phyloP scores from a whole-genome alignment of 2,329 filamentous ascomycete species.

The Fusarium bulbicola region DNA sequence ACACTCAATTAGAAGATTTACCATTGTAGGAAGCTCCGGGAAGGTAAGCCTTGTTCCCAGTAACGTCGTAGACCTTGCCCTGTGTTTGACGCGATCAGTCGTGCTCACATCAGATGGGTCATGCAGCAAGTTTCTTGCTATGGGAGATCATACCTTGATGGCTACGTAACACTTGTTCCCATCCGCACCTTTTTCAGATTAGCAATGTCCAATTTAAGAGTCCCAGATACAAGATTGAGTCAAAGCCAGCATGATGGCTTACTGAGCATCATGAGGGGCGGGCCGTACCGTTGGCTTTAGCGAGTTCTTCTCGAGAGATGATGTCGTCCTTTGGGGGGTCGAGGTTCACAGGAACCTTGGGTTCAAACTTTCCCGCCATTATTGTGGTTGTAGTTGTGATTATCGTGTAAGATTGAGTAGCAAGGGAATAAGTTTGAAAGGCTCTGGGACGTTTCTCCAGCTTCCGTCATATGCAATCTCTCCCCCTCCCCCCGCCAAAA shows the following conservation, averaged over 20 bases:
- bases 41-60: conserved; percentile 85
- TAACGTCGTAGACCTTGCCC: conserved; percentile 95
- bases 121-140: conserved; percentile 4
- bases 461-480: conserved; percentile 35
- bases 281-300: conserved; percentile 81
- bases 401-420: not conserved
- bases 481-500: conserved; percentile 27
- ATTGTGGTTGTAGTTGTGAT: not conserved
- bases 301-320: conserved; percentile 82
- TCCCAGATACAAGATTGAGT: not conserved
- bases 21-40: conserved; percentile 86
- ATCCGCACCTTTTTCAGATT: conserved; percentile 63
- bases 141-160: conserved; percentile 65
- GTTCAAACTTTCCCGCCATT: conserved; percentile 77
- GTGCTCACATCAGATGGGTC: not conserved
- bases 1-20: conserved; percentile 50
- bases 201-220: conserved; percentile 16
- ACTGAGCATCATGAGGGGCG: not conserved
- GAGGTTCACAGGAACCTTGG: conserved; percentile 79
- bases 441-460: conserved; percentile 6
- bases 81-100: conserved; percentile 49
- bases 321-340: conserved; percentile 87
- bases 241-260: not conserved
- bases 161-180: conserved; percentile 73
- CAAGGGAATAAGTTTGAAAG: not conserved